Percentiles rank a stretch among this genome's conserved stretches.
Evolutionary conservation across 345 rosid species (phyloP).

Genomic region (Kandelia obovata): DNA sequence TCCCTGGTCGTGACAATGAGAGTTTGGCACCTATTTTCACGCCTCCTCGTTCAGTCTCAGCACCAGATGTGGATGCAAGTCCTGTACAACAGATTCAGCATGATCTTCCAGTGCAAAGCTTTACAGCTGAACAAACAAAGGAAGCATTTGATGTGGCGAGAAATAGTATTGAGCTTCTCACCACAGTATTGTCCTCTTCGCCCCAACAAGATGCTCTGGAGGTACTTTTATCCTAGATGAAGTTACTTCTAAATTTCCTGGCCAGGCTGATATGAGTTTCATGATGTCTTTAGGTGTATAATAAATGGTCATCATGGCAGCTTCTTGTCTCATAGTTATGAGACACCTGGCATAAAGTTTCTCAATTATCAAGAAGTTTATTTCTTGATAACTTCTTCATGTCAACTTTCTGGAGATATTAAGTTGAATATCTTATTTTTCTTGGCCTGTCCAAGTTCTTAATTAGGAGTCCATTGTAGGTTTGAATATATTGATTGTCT

Average conservation of each 20-base stretch:
- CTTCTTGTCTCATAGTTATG: not conserved
- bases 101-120: constrained; percentile 54
- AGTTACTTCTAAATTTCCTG: not conserved
- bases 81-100: constrained; percentile 50
- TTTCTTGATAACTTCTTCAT: not conserved
- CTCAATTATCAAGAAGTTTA: too few species aligned
- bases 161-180: constrained; percentile 81
- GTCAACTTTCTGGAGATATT: not conserved
- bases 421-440: not conserved
- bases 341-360: too few species aligned
- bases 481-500: too few species aligned
- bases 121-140: constrained; percentile 76
- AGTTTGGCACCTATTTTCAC: constrained; percentile 94
- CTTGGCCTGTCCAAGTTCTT: not conserved
- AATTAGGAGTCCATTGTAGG: not conserved
- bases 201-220: constrained; percentile 71
- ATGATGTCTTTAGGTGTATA: not conserved
- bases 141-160: constrained; percentile 94
- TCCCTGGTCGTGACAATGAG: constrained; percentile 95
- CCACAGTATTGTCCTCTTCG: constrained; percentile 74
- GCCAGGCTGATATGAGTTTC: not conserved
- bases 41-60: constrained; percentile 72
- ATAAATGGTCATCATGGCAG: not conserved
- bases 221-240: constrained; percentile 36
- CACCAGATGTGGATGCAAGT: constrained; percentile 47